Percentiles rank a stretch among this genome's conserved stretches.
phyloP scores from a whole-genome alignment of 257 asterid species.

The Forsythia viridissima region DNA sequence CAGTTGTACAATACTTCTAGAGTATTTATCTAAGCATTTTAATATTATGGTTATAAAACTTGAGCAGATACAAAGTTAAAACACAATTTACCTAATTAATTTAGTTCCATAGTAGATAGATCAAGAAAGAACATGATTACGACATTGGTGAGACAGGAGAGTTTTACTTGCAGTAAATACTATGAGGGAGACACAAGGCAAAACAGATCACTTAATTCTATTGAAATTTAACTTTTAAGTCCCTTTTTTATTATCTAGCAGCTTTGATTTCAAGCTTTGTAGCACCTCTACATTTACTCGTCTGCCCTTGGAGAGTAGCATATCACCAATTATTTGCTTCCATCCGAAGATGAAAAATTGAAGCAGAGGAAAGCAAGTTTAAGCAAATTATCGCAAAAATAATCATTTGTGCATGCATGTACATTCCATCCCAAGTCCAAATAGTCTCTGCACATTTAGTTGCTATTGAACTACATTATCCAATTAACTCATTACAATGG shows the following conservation, averaged over 20 bases:
- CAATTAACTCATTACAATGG: not conserved
- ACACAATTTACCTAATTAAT: too few species aligned
- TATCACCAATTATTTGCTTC: not conserved
- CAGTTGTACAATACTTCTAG: too few species aligned
- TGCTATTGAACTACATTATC: not conserved
- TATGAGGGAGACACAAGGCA: not conserved
- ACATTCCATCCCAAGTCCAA: not conserved
- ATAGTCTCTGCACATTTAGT: not conserved
- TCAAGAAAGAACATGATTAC: not conserved
- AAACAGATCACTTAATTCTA: not conserved
- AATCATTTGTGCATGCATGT: not conserved
- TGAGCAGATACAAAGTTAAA: too few species aligned
- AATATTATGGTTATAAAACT: too few species aligned
- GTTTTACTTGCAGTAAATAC: not conserved
- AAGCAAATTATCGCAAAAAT: not conserved
- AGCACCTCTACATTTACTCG: not conserved
- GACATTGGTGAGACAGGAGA: not conserved
- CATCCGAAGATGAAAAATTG: not conserved
- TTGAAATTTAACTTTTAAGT: not conserved
- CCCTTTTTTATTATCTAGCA: not conserved
- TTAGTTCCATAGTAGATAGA: too few species aligned
- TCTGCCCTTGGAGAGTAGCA: not conserved
- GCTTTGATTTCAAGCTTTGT: not conserved
- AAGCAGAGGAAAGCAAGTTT: not conserved
- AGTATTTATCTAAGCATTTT: not conserved